phyloP scores from a whole-genome alignment of 2,329 filamentous ascomycete genomes.

The Scedosporium aurantiacum region DNA sequence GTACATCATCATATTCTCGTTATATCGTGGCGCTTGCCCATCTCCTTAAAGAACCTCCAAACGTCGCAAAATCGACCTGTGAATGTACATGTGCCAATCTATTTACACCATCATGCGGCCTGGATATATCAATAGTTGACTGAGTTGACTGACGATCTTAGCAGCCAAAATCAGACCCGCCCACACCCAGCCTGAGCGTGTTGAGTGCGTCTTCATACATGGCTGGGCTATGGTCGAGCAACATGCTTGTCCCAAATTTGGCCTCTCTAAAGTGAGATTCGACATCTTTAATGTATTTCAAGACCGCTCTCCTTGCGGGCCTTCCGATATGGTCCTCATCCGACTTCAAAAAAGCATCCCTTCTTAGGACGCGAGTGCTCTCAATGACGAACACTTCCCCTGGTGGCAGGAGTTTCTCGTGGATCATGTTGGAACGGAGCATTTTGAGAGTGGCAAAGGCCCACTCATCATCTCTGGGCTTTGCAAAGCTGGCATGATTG shows the following conservation, averaged over 20 bases:
- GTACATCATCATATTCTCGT: too few relatives aligned
- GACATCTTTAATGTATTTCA: conserved; percentile 62
- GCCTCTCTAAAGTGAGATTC: conserved; percentile 60
- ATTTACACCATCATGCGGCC: neutral
- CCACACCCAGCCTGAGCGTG: conserved; percentile 41
- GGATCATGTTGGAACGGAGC: conserved; percentile 56
- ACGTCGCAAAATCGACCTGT: too few relatives aligned
- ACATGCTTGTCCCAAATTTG: conserved; percentile 60
- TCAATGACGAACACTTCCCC: conserved; percentile 68
- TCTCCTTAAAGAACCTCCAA: too few relatives aligned
- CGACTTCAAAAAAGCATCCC: conserved; percentile 48
- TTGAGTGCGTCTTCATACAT: conserved; percentile 61
- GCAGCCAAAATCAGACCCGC: conserved; percentile 14
- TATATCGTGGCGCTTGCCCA: too few relatives aligned
- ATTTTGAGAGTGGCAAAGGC: conserved; percentile 55
- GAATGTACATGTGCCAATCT: too few relatives aligned
- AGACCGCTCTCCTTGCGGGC: conserved; percentile 56
- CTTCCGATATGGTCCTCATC: conserved; percentile 43
- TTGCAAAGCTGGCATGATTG: conserved; percentile 20
- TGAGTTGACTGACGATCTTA: neutral
- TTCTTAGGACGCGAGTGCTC: conserved; percentile 53
- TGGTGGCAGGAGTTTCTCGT: conserved; percentile 59
- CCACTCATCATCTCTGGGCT: conserved; percentile 36
- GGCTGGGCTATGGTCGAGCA: conserved; percentile 65
- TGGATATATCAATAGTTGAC: neutral